Percentiles rank a stretch among this genome's conserved stretches.
Conservation (phyloP, 1,139 yeast species). For the Sugiyamaella xylanicola region DNA sequence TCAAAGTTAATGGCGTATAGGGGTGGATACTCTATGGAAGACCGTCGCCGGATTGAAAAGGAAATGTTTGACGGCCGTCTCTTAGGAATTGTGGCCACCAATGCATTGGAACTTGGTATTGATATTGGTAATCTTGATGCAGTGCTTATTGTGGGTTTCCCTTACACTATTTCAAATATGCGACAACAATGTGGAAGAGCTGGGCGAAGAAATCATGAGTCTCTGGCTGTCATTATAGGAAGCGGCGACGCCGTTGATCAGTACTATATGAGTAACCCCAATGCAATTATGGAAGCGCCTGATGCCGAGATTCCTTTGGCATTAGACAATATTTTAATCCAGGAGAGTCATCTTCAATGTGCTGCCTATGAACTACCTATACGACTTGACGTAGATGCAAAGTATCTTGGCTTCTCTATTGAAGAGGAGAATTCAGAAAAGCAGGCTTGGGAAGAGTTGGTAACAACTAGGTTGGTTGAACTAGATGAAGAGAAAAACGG, state of each 20-base stretch:
- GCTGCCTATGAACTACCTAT: constrained; percentile 88
- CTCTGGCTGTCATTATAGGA: constrained; percentile 81
- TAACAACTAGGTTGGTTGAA: constrained; percentile 7
- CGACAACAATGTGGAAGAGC: constrained; percentile 98
- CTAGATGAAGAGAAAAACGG: constrained; percentile 22
- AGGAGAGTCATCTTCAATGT: constrained; percentile 88
- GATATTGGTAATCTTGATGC: constrained; percentile 93
- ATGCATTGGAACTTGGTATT: constrained; percentile 92
- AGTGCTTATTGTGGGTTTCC: constrained; percentile 90
- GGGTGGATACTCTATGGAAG: constrained; percentile 89
- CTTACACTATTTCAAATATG: constrained; percentile 78
- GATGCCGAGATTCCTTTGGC: constrained; percentile 50
- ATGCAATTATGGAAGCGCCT: constrained; percentile 54
- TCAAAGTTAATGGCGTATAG: constrained; percentile 86
- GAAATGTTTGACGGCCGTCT: constrained; percentile 88
- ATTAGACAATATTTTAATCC: constrained; percentile 56
- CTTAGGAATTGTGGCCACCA: constrained; percentile 88
- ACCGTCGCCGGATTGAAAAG: constrained; percentile 81
- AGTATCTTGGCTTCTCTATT: constrained; percentile 52
- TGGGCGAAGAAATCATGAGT: constrained; percentile 68
- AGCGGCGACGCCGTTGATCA: constrained; percentile 87
- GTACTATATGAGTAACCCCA: constrained; percentile 72
- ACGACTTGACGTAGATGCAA: constrained; percentile 51
- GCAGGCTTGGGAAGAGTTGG: constrained; percentile 15
- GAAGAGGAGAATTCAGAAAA: constrained; percentile 16